Evolutionary conservation across 208 protist species (phyloP), one percentile per base, ranked within the genome.

Genomic region (Tritrichomonas foetus): DNA sequence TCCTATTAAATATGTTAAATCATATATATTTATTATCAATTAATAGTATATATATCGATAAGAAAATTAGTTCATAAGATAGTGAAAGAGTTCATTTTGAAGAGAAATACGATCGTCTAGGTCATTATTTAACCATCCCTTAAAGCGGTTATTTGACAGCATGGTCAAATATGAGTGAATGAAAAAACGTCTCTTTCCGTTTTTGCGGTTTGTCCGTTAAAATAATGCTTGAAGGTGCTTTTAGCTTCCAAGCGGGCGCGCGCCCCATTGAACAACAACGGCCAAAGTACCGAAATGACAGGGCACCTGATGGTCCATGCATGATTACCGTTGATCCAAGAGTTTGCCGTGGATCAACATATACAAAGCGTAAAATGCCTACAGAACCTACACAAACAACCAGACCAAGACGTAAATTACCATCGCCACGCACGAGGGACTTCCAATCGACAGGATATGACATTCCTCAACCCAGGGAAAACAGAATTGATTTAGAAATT

Each of bases 331-430:
- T 89, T 1, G 78, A 89, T 49, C 78, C 78, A 39, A 41, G 78
- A 13, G 78, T 89, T 89, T 89, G 78, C n/a, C 78, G 78, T 39
- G 78, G 78, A 39, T 89, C 78, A 53, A 89, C 78, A n/a, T 89
- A 57, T 89, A 53, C 47, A 57, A 44, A 33, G 44, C 41, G 39
- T 39, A 89, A 89, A 89, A 25, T 27, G 41, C 16, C 33, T 41
- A 16, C 53, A 89, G 78, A 89, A 57, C 25, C 25, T 39, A 16
- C 20, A 27, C 33, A 89, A 30, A 25, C 78, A 57, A 53, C 53
- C 14, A 69, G 64, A 69, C 41, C 41, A 57, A 25, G 27, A 39
- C 44, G 47, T 33, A 89, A 89, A 89, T 39, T 57, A 39, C 41
- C 78, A n/a, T 89, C 78, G 16, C 78, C 78, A 22, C 44, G 78